These are phyloP conservation scores for Podaxis sp. DNA, from an alignment of 768 basidiomycete genomes.

Conservation along the genomic window DNA sequence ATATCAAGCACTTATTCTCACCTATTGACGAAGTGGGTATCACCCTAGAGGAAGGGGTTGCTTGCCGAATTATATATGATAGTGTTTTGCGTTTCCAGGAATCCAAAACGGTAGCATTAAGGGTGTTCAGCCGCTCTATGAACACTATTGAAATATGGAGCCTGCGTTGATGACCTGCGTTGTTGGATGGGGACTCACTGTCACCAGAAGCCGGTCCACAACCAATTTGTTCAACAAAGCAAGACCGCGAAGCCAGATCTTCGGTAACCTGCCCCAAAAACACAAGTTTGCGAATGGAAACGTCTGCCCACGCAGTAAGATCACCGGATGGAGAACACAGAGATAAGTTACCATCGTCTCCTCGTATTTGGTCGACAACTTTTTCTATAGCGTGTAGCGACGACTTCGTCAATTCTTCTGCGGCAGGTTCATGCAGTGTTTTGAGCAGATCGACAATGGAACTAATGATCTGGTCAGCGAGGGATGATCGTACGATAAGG, in stretches of 20 bases:
- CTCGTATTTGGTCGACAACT: conserved; percentile 29
- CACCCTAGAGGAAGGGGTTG: neutral
- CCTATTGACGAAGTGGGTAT: conserved; percentile 6
- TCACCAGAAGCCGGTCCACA: conserved; percentile 33
- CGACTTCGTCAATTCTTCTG: conserved; percentile 43
- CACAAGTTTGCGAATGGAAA: conserved; percentile 28
- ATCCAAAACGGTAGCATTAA: conserved; percentile 7
- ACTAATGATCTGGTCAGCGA: conserved; percentile 27
- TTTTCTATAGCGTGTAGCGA: conserved; percentile 43
- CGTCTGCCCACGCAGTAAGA: conserved; percentile 23
- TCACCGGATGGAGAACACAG: neutral
- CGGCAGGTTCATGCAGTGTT: conserved; percentile 49
- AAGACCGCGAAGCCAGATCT: conserved; percentile 43
- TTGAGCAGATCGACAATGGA: conserved; percentile 41
- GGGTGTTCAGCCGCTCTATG: neutral
- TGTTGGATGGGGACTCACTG: conserved; percentile 20
- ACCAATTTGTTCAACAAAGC: conserved; percentile 45
- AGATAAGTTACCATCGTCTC: conserved; percentile 32
- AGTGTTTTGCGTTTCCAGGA: conserved; percentile 8
- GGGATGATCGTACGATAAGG: conserved; percentile 6
- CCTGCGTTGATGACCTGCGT: neutral
- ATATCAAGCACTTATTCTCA: neutral
- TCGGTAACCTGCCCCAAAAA: conserved; percentile 52
- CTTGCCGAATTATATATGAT: neutral
- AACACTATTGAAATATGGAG: conserved; percentile 1